Base-by-base conservation (phyloP, 2,329 filamentous ascomycete species). In the Aspergillus ochraceoroseus region DNA sequence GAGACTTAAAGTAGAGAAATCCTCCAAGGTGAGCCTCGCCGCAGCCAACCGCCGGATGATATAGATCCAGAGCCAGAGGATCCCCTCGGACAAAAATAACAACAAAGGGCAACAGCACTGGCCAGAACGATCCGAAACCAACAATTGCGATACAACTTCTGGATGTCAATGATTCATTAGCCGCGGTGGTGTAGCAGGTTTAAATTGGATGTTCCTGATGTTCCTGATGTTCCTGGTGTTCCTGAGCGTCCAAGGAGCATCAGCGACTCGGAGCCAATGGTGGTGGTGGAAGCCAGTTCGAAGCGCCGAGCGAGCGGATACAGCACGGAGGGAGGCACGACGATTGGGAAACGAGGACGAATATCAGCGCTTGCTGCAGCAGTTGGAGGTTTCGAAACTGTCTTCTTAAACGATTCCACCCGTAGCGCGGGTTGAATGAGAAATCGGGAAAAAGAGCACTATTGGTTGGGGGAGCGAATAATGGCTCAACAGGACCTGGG, bases 241-340 rank as follows among this genome's bases (percentile, higher is more conserved):
- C 38, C 42, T 47, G 42, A 30, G 38, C 32, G 27, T 19, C 14
- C 14, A 18, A 25, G 23, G 27, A 12, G 28, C 28, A 28, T 15
- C 17, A 28, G 18, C 18, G 14, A 27, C 26, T 13, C 26, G 43
- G 40, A 38, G 38, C 54, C 54, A 55, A 56, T 54, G 37, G 31
- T 25, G 32, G 30, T 32, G 41, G 29, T 26, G 14, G 26, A 18
- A 39, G 29, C 18, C 25, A 35, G 33, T 38, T 46, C 33, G 42
- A 55, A 51, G 53, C 53, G 52, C 53, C 49, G 43, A 46, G 48
- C 46, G 32, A 38, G 46, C 44, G 41, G 44, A 53, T 44, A 40
- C 43, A 32, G 33, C 20, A 33, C 22, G 13, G 22, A 36, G 25
- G 32, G 35, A 41, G 22, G 22, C 41, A 8, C 31, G 37, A 29